A percentile compares a stretch with the other conserved stretches of the same genome.
These are phyloP conservation scores for Hanseniaspora hatyaiensis DNA, from an alignment of 805 yeast species.

Conservation along the genomic window DNA sequence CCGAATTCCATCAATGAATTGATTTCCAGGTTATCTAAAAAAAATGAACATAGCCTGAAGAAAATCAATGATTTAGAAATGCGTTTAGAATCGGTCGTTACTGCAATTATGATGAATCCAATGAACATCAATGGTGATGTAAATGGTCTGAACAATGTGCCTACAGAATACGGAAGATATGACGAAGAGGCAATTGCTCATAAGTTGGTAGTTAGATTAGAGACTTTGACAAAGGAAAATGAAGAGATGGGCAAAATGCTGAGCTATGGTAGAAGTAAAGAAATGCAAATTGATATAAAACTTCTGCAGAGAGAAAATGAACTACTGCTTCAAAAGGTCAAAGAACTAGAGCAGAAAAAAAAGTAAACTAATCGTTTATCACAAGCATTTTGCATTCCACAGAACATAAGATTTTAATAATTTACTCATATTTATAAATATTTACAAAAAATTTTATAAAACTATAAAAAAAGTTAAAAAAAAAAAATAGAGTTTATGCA, in stretches of 20 bases:
- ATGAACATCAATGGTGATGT: slow-evolving; percentile 10
- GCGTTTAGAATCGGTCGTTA: slow-evolving; percentile 50
- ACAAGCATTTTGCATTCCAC: not conserved
- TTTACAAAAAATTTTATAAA: not conserved
- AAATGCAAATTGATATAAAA: slow-evolving; percentile 56
- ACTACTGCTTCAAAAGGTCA: slow-evolving; percentile 31
- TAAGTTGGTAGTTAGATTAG: slow-evolving; percentile 51
- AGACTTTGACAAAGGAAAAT: slow-evolving; percentile 54
- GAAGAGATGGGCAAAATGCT: slow-evolving; percentile 57
- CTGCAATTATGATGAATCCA: slow-evolving; percentile 45
- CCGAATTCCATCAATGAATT: slow-evolving; percentile 38
- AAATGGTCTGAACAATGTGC: slow-evolving; percentile 25
- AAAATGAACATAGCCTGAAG: slow-evolving; percentile 36
- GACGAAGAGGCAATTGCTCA: slow-evolving; percentile 70
- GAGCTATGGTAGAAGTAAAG: slow-evolving; percentile 65
- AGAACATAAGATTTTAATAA: not conserved
- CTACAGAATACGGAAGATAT: slow-evolving; percentile 47
- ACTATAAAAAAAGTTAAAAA: not conserved
- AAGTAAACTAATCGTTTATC: not conserved
- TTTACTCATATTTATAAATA: not conserved
- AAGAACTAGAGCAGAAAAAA: not conserved
- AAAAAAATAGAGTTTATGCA: not conserved
- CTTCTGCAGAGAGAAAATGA: slow-evolving; percentile 42
- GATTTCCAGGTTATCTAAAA: slow-evolving; percentile 38
- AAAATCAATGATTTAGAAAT: slow-evolving; percentile 53